Conservation (phyloP, 768 basidiomycete species). For the Xerocomellus chrysenteron region DNA sequence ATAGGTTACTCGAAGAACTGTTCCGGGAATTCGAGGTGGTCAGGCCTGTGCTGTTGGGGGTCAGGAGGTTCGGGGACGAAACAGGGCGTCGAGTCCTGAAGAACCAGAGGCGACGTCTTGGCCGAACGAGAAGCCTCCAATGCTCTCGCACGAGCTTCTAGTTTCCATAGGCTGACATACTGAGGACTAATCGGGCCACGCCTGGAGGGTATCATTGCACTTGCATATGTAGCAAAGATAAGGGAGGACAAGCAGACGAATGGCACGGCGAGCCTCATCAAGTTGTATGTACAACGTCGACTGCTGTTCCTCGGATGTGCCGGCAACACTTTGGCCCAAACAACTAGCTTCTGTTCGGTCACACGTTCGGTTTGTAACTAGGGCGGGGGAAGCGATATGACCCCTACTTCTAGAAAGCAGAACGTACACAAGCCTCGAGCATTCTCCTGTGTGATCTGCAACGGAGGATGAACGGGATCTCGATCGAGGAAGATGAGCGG, state of each 20-base stretch:
- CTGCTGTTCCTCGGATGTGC: neutral
- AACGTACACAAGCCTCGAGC: no score
- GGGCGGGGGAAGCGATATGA: no score
- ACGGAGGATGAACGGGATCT: no score
- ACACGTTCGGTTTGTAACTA: neutral
- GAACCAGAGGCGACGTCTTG: no score
- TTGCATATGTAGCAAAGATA: slow-evolving; percentile 6
- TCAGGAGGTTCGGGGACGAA: slow-evolving; percentile 6
- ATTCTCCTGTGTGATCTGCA: no score
- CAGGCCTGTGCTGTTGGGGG: neutral
- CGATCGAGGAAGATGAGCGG: no score
- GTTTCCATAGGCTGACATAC: slow-evolving; percentile 64
- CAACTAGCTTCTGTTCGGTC: neutral
- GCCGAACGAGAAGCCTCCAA: neutral
- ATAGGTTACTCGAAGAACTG: slow-evolving; percentile 83
- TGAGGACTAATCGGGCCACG: slow-evolving; percentile 38
- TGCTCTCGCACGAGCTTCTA: slow-evolving; percentile 32
- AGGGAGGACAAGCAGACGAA: slow-evolving; percentile 13
- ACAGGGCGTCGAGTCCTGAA: slow-evolving; percentile 5
- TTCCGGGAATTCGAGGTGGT: slow-evolving; percentile 45
- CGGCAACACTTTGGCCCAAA: neutral
- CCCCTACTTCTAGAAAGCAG: no score
- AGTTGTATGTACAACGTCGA: neutral
- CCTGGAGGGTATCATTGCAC: slow-evolving; percentile 8
- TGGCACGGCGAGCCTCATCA: slow-evolving; percentile 18